Evolutionary conservation across 176 grass and related monocot genomes (phyloP).

Genomic region (Pontederia paniculata): DNA sequence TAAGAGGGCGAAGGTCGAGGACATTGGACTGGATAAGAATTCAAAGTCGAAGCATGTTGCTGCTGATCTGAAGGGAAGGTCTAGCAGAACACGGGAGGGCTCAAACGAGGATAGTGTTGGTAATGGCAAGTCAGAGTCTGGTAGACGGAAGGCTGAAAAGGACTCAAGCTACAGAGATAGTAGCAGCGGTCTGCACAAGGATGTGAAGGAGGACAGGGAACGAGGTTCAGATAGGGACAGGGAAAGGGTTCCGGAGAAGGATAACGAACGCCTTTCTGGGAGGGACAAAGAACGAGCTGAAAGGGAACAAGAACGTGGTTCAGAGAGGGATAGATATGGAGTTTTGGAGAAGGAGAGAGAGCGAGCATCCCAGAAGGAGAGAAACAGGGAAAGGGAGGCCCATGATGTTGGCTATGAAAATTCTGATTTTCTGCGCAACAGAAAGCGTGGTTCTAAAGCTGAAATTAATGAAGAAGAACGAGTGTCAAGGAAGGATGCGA

Average conservation of each 20-base stretch:
- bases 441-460: slow-evolving; percentile 52
- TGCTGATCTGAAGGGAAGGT: slow-evolving; percentile 48
- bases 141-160: slow-evolving; percentile 37
- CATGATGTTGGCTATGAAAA: slow-evolving; percentile 63
- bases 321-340: too few relatives aligned
- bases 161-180: slow-evolving; percentile 52
- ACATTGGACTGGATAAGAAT: slow-evolving; percentile 41
- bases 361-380: neutral
- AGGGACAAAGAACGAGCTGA: too few relatives aligned
- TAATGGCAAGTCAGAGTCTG: slow-evolving; percentile 37
- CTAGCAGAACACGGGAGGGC: slow-evolving; percentile 31
- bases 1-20: slow-evolving; percentile 62
- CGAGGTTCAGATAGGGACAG: slow-evolving; percentile 28
- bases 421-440: slow-evolving; percentile 52
- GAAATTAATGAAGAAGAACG: slow-evolving; percentile 33
- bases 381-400: slow-evolving; percentile 39
- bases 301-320: too few relatives aligned
- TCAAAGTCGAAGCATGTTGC: slow-evolving; percentile 48
- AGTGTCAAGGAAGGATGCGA: slow-evolving; percentile 38
- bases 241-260: too few relatives aligned
- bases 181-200: slow-evolving; percentile 38
- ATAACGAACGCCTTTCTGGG: too few relatives aligned
- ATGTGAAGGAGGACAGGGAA: slow-evolving; percentile 59
- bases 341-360: too few relatives aligned
- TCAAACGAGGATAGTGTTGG: slow-evolving; percentile 28